phyloP scores from a whole-genome alignment of 768 basidiomycete species.

The Aureoboletus auriporus region DNA sequence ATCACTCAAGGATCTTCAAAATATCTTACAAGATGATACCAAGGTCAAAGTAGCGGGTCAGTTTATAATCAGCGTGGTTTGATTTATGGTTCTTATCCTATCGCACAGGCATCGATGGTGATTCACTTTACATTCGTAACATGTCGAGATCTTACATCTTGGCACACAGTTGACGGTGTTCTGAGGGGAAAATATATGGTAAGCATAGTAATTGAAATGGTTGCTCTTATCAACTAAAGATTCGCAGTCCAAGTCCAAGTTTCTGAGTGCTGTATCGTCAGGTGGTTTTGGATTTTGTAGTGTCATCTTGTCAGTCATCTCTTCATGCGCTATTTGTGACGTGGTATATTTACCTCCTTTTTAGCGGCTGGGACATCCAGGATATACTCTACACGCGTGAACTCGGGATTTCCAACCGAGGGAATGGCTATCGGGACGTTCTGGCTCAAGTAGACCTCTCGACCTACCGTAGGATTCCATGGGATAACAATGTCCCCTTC shows the following conservation, averaged over 20 bases:
- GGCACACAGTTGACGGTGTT: conserved; percentile 77
- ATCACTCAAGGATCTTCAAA: conserved; percentile 54
- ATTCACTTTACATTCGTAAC: conserved; percentile 10
- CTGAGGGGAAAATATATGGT: conserved; percentile 95
- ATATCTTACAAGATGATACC: conserved; percentile 53
- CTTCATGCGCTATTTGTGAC: background rate
- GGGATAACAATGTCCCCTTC: conserved; percentile 90
- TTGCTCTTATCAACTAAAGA: conserved; percentile 6
- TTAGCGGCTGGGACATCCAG: conserved; percentile 89
- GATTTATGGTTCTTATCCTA: background rate
- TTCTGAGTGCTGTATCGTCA: conserved; percentile 71
- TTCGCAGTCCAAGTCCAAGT: conserved; percentile 83
- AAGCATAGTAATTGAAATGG: conserved; percentile 8
- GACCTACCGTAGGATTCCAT: conserved; percentile 84
- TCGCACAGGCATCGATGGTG: conserved; percentile 63
- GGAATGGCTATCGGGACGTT: conserved; percentile 90
- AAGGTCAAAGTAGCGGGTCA: conserved; percentile 94
- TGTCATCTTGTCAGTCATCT: conserved; percentile 74
- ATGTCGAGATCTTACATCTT: conserved; percentile 4
- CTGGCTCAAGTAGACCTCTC: conserved; percentile 83
- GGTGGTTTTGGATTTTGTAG: conserved; percentile 93
- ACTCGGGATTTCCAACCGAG: conserved; percentile 84
- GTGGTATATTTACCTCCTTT: background rate
- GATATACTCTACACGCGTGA: conserved; percentile 82
- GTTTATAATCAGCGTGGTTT: conserved; percentile 20